Evolutionary conservation across 805 yeast species (phyloP), one percentile per base, ranked within the genome.

Genomic region (Isabelozyma gotoi): DNA sequence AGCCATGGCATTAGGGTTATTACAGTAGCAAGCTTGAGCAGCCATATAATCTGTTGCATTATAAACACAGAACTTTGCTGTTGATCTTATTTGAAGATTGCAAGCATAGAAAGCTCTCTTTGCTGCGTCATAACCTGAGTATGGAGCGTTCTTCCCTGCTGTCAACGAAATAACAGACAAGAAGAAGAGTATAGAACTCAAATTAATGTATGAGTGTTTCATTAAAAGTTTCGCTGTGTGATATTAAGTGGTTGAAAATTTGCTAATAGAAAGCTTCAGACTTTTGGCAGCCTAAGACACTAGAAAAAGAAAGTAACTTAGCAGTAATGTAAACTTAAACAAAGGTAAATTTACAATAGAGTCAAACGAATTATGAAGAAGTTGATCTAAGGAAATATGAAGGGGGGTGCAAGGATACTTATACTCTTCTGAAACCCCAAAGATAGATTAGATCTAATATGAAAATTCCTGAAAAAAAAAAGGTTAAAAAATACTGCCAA

Each of bases 1-100:
- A 17, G 74, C 64, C 48, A 69, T 51, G 2, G 72, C 71, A 38
- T 57, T 51, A 5, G 46, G 44, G 40, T 66, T 61, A 14, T 37
- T 45, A 45, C 73, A 67, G 31, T 51, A 45, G 45, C 71, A 65
- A 16, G 44, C 39, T 4, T 33, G 19, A 10, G n/a, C 3, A 3
- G 16, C 36, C 41, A 69, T 65, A 7, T 46, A 41, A 18, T 14
- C 31, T 15, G 38, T 34, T 7, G 14, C 20, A n/a, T 27, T 19
- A 10, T 15, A 38, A n/a, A 34, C 34, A 34, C 51, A 44, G 31
- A 33, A 53, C 2, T 34, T 35, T 1, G 50, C 53, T 4, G 47
- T 36, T 7, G 32, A 5, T 3, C 31, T 12, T n/a, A 51, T 41
- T 7, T 43, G 47, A 11, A 34, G 38, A 17, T 39, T 41, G 31